Conservation (phyloP, 768 basidiomycete genomes). For the Tulasnella sp. region DNA sequence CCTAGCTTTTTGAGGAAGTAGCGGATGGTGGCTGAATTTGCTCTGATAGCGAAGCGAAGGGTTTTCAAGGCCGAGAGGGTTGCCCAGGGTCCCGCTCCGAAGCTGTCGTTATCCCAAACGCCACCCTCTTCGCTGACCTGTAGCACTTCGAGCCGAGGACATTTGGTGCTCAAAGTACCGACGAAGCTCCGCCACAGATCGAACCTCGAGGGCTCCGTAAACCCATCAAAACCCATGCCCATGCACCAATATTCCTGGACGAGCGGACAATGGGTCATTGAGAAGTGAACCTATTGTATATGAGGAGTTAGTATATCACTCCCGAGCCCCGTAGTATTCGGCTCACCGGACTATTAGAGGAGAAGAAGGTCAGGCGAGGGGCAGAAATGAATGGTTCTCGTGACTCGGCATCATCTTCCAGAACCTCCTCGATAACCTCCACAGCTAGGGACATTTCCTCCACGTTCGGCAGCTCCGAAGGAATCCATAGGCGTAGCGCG, state of each 20-base stretch:
- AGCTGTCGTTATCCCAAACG: not conserved
- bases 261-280: not conserved
- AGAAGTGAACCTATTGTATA: not conserved
- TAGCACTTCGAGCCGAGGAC: not conserved
- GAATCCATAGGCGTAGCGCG: not conserved
- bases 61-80: not conserved
- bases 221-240: not conserved
- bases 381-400: not conserved
- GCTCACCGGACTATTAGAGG: not conserved
- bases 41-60: not conserved
- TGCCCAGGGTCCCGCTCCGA: not conserved
- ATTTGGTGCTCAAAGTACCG: not conserved
- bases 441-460: not conserved
- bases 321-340: not conserved
- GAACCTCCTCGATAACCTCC: not conserved
- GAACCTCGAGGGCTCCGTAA: not conserved
- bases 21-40: not conserved
- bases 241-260: not conserved
- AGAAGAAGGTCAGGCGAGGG: not conserved
- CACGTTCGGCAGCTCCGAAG: not conserved
- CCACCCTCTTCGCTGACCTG: not conserved
- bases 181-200: not conserved
- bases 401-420: not conserved
- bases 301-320: not conserved
- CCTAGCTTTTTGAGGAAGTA: not conserved